Evolutionary conservation across 805 yeast genomes (phyloP), one percentile per base, ranked within the genome.

Genomic region (Zygotorulaspora danielsina): DNA sequence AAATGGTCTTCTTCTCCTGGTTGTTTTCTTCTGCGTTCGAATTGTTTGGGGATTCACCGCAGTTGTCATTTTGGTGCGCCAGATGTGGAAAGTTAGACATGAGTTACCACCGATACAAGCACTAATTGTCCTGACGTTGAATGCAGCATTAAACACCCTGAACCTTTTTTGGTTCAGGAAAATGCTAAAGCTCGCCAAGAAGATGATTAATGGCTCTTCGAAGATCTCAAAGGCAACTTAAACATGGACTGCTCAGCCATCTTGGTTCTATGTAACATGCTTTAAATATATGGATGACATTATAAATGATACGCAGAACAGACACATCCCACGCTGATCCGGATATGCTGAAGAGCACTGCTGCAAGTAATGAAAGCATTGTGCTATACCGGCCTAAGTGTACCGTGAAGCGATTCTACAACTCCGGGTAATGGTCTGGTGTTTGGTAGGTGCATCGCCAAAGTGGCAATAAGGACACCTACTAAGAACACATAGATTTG

Each of bases 41-140:
- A 80, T 93, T 31, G 58, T 81, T 7, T 86, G 96, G 93, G 98
- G 98, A 0, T 76, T 82, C 59, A 76, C 75, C 45, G 86, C 94
- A 10, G 83, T 87, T 15, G 54, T 54, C 34, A 32, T 64, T 15
- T 72, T 80, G 39, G 66, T 73, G n/a, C 37, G 46, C 9, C 78
- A 78, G 42, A 65, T 81, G 55, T 67, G 57, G 54, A 47, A 55
- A 9, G 67, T 72, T 10, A 63, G 73, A 61, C 67, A 64, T 13
- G 56, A 64, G 17, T 61, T 73, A 26, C 79, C 82, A 10, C 15
- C 48, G 3, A 58, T 72, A 51, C 59, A 78, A 32, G 74, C 88
- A 0, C 33, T 65, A 3, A 39, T 72, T 2, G 71, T 83, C 15
- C 65, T 86, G 45, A 44, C 56, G 0, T 63, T 85, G 44, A 88